Percentiles rank a stretch among this genome's conserved stretches.
Evolutionary conservation across 2,329 filamentous ascomycete species (phyloP).

Genomic region (Venturia carpophila): DNA sequence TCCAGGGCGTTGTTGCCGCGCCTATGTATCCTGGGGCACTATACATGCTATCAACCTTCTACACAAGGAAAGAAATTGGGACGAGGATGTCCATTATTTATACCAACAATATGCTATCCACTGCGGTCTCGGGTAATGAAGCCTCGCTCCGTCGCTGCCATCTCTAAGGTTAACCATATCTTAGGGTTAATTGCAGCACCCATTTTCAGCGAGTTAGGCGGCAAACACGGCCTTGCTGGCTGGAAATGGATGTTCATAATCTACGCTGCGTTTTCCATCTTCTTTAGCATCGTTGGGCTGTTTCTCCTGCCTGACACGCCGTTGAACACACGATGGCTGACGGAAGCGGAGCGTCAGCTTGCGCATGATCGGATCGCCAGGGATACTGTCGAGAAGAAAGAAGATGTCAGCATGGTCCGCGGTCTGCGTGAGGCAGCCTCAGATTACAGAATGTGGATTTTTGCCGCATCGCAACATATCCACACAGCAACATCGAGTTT

Average conservation of each 20-base stretch:
- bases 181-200: conserved; percentile 48
- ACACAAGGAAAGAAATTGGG: conserved; percentile 42
- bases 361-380: conserved; percentile 42
- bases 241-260: conserved; percentile 49
- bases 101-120: conserved; percentile 38
- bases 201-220: conserved; percentile 42
- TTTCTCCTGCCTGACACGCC: conserved; percentile 36
- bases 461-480: conserved; percentile 42
- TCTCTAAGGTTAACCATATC: conserved; percentile 20
- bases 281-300: conserved; percentile 29
- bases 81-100: conserved; percentile 48
- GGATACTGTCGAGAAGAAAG: conserved; percentile 28
- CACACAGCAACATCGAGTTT: conserved; percentile 32
- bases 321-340: conserved; percentile 34
- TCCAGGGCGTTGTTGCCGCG: conserved; percentile 43
- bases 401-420: conserved; percentile 38
- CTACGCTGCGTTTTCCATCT: conserved; percentile 25
- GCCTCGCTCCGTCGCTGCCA: too few species aligned
- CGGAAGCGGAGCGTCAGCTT: conserved; percentile 34
- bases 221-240: conserved; percentile 40
- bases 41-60: conserved; percentile 36
- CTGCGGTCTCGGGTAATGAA: conserved; percentile 33
- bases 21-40: conserved; percentile 47
- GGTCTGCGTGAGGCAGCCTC: conserved; percentile 32
- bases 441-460: conserved; percentile 46